A percentile compares a stretch with the other conserved stretches of the same genome.
These are phyloP conservation scores for Ambrosia trifida DNA, from an alignment of 129 eudicot species.

Conservation along the genomic window DNA sequence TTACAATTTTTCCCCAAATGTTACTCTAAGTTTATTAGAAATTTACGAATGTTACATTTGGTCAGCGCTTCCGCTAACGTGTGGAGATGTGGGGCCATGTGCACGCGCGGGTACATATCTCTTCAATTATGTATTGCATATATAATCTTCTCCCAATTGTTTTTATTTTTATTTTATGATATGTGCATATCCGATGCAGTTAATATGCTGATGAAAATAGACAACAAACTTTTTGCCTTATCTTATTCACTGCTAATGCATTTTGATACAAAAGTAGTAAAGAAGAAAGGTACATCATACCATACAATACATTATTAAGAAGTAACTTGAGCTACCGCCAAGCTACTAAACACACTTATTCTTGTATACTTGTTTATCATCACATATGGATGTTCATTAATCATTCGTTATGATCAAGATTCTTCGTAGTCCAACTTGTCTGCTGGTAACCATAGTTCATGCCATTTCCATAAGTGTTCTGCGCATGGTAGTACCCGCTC, in stretches of 20 bases:
- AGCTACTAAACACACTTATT: conserved; percentile 16
- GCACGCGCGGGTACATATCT: too few relatives aligned
- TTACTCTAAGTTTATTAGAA: too few relatives aligned
- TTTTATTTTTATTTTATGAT: too few relatives aligned
- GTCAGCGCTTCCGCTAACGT: too few relatives aligned
- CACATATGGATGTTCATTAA: background rate
- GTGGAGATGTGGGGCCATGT: too few relatives aligned
- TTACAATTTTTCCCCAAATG: too few relatives aligned
- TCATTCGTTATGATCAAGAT: conserved; percentile 35
- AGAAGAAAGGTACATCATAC: background rate
- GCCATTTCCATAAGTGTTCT: conserved; percentile 15
- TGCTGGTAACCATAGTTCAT: conserved; percentile 28
- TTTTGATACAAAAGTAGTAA: background rate
- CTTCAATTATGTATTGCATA: too few relatives aligned
- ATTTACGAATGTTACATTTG: too few relatives aligned
- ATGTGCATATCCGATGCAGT: too few relatives aligned
- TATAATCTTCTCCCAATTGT: too few relatives aligned
- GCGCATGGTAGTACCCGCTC: conserved; percentile 28
- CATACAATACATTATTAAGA: conserved; percentile 24
- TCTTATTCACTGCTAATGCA: conserved; percentile 9
- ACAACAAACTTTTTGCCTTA: background rate
- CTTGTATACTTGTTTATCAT: background rate
- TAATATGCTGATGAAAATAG: background rate
- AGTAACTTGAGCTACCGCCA: conserved; percentile 24
- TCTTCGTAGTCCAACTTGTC: conserved; percentile 35